A percentile compares a stretch with the other conserved stretches of the same genome.
Evolutionary conservation across 352 stramenopile species (phyloP).

Genomic region (Hyaloperonospora brassicae): DNA sequence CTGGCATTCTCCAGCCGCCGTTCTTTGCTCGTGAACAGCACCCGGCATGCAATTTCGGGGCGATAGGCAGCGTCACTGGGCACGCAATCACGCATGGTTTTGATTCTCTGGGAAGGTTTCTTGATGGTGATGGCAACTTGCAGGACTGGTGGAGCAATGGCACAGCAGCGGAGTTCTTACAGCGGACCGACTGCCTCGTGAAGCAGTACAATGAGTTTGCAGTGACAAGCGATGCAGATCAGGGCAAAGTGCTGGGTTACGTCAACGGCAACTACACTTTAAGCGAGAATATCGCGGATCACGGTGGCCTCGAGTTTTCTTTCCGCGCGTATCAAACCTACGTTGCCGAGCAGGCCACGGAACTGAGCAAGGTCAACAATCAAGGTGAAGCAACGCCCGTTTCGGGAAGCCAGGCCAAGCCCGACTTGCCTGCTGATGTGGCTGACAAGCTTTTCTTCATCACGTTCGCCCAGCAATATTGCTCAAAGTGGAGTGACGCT

Average conservation of each 20-base stretch:
- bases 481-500: conserved; percentile 50
- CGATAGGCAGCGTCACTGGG: conserved; percentile 89
- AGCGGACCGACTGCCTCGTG: conserved; percentile 50
- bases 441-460: conserved; percentile 70
- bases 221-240: conserved; percentile 36
- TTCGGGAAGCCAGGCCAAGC: conserved; percentile 15
- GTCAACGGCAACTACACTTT: conserved; percentile 78
- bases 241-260: conserved; percentile 38
- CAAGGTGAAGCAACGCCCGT: conserved; percentile 10
- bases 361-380: conserved; percentile 12
- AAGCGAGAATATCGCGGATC: conserved; percentile 80
- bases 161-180: conserved; percentile 69
- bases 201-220: conserved; percentile 54
- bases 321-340: conserved; percentile 50
- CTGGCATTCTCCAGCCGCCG: conserved; percentile 91
- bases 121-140: conserved; percentile 89
- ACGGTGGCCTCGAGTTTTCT: conserved; percentile 67
- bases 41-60: conserved; percentile 88
- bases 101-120: conserved; percentile 89
- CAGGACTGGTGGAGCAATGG: conserved; percentile 89
- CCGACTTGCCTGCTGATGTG: conserved; percentile 10
- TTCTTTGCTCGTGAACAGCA: conserved; percentile 86
- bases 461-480: conserved; percentile 69
- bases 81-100: conserved; percentile 96
- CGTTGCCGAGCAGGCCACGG: conserved; percentile 16